Evolutionary conservation across 2,329 filamentous ascomycete genomes (phyloP).

Genomic region (Alternaria gaisen): DNA sequence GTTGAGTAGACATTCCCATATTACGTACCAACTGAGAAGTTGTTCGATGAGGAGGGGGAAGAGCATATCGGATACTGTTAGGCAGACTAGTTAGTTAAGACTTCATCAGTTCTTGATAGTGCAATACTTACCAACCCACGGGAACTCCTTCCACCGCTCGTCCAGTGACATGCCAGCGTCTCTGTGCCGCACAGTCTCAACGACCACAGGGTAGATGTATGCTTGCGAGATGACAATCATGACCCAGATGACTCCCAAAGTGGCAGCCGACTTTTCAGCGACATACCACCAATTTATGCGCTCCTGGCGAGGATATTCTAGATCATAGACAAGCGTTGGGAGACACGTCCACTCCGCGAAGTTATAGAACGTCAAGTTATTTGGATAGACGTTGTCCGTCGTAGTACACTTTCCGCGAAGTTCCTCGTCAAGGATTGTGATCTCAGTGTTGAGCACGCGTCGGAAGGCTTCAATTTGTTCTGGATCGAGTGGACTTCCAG

Average conservation of each 20-base stretch:
- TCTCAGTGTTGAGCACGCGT: slow-evolving; percentile 71
- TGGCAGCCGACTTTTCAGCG: slow-evolving; percentile 73
- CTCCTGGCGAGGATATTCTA: slow-evolving; percentile 77
- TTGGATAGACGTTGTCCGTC: slow-evolving; percentile 66
- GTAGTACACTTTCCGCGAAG: slow-evolving; percentile 68
- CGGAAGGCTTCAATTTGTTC: slow-evolving; percentile 71
- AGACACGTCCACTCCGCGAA: slow-evolving; percentile 78
- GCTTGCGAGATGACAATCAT: slow-evolving; percentile 82
- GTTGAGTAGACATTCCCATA: slow-evolving; percentile 75
- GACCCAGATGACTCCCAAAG: slow-evolving; percentile 76
- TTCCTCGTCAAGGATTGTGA: slow-evolving; percentile 70
- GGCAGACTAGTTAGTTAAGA: background rate
- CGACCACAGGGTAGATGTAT: slow-evolving; percentile 79
- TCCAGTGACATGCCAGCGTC: slow-evolving; percentile 69
- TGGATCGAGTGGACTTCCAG: slow-evolving; percentile 66
- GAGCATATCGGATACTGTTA: slow-evolving; percentile 70
- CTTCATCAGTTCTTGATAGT: background rate
- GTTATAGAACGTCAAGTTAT: slow-evolving; percentile 71
- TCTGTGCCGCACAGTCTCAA: slow-evolving; percentile 72
- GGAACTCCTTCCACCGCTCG: slow-evolving; percentile 72
- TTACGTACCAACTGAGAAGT: slow-evolving; percentile 79
- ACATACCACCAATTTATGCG: slow-evolving; percentile 78
- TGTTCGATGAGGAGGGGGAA: slow-evolving; percentile 85
- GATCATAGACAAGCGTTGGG: slow-evolving; percentile 80
- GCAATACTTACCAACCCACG: slow-evolving; percentile 63